phyloP scores from a whole-genome alignment of 2,329 filamentous ascomycete genomes.

The Xylaria sp. region DNA sequence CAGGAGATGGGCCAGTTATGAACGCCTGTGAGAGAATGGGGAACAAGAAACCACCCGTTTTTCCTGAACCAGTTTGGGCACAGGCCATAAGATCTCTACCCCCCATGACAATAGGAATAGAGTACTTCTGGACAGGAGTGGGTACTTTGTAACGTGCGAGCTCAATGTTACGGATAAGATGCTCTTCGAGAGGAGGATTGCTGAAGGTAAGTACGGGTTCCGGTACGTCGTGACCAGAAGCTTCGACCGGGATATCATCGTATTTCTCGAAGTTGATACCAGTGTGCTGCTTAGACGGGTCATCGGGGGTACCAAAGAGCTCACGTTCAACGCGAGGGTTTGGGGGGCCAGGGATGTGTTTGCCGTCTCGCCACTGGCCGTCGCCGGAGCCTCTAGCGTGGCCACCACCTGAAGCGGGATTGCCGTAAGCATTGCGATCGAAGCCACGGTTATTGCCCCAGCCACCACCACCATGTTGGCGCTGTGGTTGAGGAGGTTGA shows the following conservation, averaged over 20 bases:
- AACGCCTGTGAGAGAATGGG: slow-evolving; percentile 98
- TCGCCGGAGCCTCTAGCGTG: slow-evolving; percentile 86
- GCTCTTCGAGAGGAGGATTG: slow-evolving; percentile 94
- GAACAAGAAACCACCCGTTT: slow-evolving; percentile 99
- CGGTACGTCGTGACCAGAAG: slow-evolving; percentile 91
- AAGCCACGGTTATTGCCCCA: slow-evolving; percentile 57
- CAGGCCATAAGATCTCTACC: slow-evolving; percentile 99
- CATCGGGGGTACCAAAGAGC: slow-evolving; percentile 90
- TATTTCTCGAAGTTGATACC: slow-evolving; percentile 99
- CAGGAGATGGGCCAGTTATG: slow-evolving; percentile 81
- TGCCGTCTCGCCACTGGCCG: slow-evolving; percentile 95
- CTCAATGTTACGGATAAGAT: slow-evolving; percentile 91
- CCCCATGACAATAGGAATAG: slow-evolving; percentile 97
- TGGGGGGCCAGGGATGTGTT: slow-evolving; percentile 89
- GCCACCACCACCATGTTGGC: slow-evolving; percentile 45
- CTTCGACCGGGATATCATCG: slow-evolving; percentile 98
- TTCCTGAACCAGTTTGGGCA: slow-evolving; percentile 99
- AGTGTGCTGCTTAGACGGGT: slow-evolving; percentile 93
- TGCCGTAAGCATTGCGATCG: slow-evolving; percentile 72
- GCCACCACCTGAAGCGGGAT: slow-evolving; percentile 54
- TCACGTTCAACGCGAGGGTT: slow-evolving; percentile 95
- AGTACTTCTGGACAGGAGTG: slow-evolving; percentile 99
- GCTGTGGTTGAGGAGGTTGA: slow-evolving; percentile 37
- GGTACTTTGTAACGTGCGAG: slow-evolving; percentile 94
- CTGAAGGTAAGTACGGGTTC: slow-evolving; percentile 91